Evolutionary conservation across 2,329 filamentous ascomycete species (phyloP), one percentile per base, ranked within the genome.

Genomic region (Mollisia scopiformis): DNA sequence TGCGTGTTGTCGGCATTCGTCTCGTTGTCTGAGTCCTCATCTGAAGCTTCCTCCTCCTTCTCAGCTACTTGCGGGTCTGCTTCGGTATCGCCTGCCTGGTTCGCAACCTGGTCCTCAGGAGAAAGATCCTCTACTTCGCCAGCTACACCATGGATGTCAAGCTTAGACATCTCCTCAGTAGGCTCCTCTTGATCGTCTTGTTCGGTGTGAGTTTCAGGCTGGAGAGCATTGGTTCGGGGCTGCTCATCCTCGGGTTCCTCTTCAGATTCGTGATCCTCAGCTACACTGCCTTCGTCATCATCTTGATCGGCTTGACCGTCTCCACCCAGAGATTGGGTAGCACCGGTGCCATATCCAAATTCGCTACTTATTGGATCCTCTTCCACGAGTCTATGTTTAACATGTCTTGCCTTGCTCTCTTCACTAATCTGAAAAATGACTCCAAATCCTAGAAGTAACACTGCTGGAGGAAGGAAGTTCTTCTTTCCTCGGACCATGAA

Each of bases 361-460:
- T 35, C 52, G n/a, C 41, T n/a, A 6, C 11, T 28, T 31, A 27
- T 19, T 16, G 19, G 23, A 41, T 50, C 59, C 28, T 64, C 59
- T 41, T 80, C 77, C n/a, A 81, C 77, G 33, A 88, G 66, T 57
- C 88, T 82, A 73, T 96, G 90, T 73, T 91, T 94, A 43, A 88
- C 82, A 74, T 97, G 93, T 59, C 87, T 90, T 3, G 82, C 84
- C 73, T 92, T 91, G 76, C 93, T 97, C 70, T 93, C 90, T 58
- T 96, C 91, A 69, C 92, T 96, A 55, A 98, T 89, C 69, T 87
- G 89, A 75, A 96, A 99, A 75, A 96, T 82, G 47, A 97, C 83
- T 1, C 88, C 93, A 72, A 98, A 91, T 0, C 95, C 95, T 31
- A 99, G 84, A 1, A 97, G 80, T 28, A 98, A 81, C 70, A 94